These are phyloP conservation scores for Staphylotrichum tortipilum DNA, from an alignment of 495 filamentous ascomycete genomes.

Conservation along the genomic window DNA sequence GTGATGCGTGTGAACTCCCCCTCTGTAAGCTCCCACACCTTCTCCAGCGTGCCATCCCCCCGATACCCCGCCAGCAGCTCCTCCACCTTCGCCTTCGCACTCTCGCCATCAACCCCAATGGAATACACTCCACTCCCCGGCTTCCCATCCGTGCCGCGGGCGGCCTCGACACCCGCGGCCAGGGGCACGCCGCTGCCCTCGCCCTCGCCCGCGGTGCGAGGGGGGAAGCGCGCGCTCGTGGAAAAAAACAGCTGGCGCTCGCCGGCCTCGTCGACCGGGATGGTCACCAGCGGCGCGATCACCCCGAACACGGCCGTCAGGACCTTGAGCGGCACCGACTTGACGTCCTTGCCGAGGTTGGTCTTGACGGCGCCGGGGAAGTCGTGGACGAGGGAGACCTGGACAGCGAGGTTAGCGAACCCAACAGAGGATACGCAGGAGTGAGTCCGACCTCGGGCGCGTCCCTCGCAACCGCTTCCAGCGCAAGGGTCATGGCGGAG, in stretches of 20 bases:
- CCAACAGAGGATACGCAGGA: no score
- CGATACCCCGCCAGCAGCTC: conserved; percentile 28
- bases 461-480: no score
- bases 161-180: no score
- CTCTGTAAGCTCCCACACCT: conserved; percentile 43
- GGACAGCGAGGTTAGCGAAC: no score
- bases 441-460: no score
- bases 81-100: conserved; percentile 22
- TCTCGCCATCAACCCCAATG: conserved; percentile 35
- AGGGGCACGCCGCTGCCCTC: neutral
- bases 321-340: no score
- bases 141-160: conserved; percentile 35
- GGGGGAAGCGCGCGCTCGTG: conserved; percentile 46
- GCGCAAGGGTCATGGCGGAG: no score
- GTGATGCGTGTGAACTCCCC: conserved; percentile 30
- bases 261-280: conserved; percentile 37
- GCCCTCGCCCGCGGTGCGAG: no score
- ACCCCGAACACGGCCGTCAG: no score
- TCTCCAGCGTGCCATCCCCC: conserved; percentile 28
- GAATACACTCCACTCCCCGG: conserved; percentile 44
- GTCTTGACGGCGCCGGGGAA: no score
- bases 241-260: conserved; percentile 48
- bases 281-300: neutral
- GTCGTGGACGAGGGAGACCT: no score
- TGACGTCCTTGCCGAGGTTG: no score